Percentiles rank a stretch among this genome's conserved stretches.
These are phyloP conservation scores for Linanthus parryae DNA, from an alignment of 148 eudicot genomes.

Conservation along the genomic window DNA sequence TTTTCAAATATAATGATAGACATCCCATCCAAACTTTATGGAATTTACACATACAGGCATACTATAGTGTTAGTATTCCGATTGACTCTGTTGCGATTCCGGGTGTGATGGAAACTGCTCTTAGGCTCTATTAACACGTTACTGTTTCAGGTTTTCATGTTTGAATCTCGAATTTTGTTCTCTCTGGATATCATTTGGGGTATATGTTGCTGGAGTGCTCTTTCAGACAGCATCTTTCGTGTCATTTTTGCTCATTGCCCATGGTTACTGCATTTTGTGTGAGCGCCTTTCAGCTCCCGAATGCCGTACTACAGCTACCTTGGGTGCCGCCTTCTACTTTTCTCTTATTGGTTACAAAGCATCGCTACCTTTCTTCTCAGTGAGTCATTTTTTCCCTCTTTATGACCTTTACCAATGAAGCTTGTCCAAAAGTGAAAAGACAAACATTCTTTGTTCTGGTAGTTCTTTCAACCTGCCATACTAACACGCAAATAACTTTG, in stretches of 20 bases:
- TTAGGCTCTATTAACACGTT: constrained; percentile 1
- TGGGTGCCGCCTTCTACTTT: constrained; percentile 78
- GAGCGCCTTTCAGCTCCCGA: constrained; percentile 77
- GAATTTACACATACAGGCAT: too few relatives aligned
- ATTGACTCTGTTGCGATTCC: neutral
- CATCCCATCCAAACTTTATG: too few relatives aligned
- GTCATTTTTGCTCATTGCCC: constrained; percentile 78
- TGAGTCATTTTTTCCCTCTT: constrained; percentile 36
- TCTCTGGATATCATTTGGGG: constrained; percentile 95
- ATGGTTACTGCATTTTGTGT: constrained; percentile 93
- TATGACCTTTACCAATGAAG: neutral
- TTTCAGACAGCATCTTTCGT: constrained; percentile 85
- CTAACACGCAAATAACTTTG: constrained; percentile 14
- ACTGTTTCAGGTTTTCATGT: constrained; percentile 71
- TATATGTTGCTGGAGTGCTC: constrained; percentile 74
- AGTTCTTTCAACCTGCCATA: neutral
- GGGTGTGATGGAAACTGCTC: neutral
- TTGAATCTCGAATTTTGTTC: constrained; percentile 76
- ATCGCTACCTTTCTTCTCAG: constrained; percentile 84
- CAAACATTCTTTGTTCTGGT: neutral
- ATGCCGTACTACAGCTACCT: constrained; percentile 62
- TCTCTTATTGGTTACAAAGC: constrained; percentile 92
- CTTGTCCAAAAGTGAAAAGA: neutral
- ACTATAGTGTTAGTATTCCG: neutral
- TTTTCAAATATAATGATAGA: too few relatives aligned